Conservation (phyloP, 371 early-diverging fungal species). For the Mortierella sp. region DNA sequence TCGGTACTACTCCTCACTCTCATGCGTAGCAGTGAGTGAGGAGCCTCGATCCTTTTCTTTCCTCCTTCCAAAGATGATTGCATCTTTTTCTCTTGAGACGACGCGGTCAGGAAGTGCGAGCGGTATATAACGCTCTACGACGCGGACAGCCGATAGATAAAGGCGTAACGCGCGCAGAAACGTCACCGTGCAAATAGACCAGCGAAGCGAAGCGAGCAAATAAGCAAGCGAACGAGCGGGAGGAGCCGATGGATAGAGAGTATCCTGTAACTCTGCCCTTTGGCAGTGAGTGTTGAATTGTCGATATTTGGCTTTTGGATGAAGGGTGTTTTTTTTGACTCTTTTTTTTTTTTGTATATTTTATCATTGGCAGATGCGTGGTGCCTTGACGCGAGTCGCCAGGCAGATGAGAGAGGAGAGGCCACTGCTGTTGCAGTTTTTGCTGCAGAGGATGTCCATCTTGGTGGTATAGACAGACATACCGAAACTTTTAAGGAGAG, state of each 20-base stretch:
- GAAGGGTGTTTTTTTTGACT: slow-evolving; percentile 1
- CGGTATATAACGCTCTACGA: neutral
- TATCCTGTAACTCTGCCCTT: neutral
- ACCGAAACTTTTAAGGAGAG: slow-evolving; percentile 34
- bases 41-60: slow-evolving; percentile 11
- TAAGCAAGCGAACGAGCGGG: neutral
- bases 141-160: neutral
- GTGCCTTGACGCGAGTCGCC: slow-evolving; percentile 21
- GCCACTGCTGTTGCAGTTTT: slow-evolving; percentile 14
- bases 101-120: slow-evolving; percentile 15
- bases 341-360: slow-evolving; percentile 10
- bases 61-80: slow-evolving; percentile 10
- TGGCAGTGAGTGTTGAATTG: neutral
- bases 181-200: slow-evolving; percentile 14
- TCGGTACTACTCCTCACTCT: slow-evolving; percentile 3
- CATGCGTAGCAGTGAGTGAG: neutral
- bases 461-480: slow-evolving; percentile 54
- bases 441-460: slow-evolving; percentile 54
- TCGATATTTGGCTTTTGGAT: neutral
- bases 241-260: slow-evolving; percentile 27
- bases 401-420: slow-evolving; percentile 29
- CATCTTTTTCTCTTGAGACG: slow-evolving; percentile 12
- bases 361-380: slow-evolving; percentile 10
- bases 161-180: slow-evolving; percentile 15
- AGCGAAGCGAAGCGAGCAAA: slow-evolving; percentile 9